Percentiles rank a stretch among this genome's conserved stretches.
These are phyloP conservation scores for Sporothrix sp. DNA, from an alignment of 2,329 filamentous ascomycete species.

Conservation along the genomic window DNA sequence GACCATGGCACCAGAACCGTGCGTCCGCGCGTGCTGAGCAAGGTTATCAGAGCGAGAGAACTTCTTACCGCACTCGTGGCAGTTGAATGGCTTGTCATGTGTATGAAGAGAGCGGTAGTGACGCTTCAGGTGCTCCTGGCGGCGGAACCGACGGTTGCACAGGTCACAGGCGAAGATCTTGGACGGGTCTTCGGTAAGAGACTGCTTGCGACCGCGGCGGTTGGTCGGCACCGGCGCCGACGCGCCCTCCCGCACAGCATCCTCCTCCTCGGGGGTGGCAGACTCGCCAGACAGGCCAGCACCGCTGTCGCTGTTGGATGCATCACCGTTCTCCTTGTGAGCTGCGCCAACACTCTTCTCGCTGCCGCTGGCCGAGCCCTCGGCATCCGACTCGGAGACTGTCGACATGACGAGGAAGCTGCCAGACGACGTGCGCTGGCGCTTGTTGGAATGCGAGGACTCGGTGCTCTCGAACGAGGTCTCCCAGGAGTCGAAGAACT, in stretches of 20 bases:
- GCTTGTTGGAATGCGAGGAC: constrained; percentile 50
- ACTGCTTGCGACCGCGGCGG: constrained; percentile 96
- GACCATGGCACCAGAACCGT: constrained; percentile 79
- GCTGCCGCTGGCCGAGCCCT: constrained; percentile 23
- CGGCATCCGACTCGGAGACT: constrained; percentile 15
- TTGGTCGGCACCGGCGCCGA: constrained; percentile 53
- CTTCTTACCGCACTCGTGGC: constrained; percentile 96
- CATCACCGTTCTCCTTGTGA: constrained; percentile 8
- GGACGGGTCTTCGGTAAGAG: constrained; percentile 89
- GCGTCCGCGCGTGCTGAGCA: constrained; percentile 88
- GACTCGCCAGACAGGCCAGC: constrained; percentile 19
- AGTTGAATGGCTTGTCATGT: constrained; percentile 97
- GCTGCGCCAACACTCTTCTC: constrained; percentile 25
- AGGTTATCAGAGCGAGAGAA: constrained; percentile 98
- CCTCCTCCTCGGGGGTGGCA: constrained; percentile 21
- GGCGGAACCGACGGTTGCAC: constrained; percentile 93
- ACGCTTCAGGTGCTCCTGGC: constrained; percentile 96
- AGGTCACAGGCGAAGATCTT: constrained; percentile 97
- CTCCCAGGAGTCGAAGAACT: constrained; percentile 62
- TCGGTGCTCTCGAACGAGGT: constrained; percentile 45
- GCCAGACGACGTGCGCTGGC: constrained; percentile 37
- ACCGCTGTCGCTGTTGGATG: constrained; percentile 22
- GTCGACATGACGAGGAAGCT: constrained; percentile 32
- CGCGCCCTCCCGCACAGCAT: constrained; percentile 16
- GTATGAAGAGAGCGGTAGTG: constrained; percentile 98